Base-by-base conservation (phyloP, 176 grass and related monocot genomes). In the Neostapfia colusana region DNA sequence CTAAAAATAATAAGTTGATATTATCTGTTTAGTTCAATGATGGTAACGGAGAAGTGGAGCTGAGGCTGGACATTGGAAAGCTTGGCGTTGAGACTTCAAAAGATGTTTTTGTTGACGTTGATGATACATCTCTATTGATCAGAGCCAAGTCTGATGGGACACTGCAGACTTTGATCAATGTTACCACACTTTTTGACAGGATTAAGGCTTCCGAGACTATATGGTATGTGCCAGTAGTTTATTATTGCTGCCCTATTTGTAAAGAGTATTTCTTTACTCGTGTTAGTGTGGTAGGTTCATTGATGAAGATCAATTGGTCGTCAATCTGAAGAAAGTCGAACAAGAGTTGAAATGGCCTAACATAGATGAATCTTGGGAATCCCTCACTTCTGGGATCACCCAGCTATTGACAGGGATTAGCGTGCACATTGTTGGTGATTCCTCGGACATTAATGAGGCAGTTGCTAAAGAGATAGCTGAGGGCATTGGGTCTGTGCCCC, bases 171-270 rank as follows among this genome's bases (percentile, higher is more conserved):
- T 86, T 93, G 67, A 86, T 92, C 79, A 87, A 97, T 27, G 68
- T 84, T 28, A 83, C 82, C 61, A 70, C 61, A 28, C 46, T 97
- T 8, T 97, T 93, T 64, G 91, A 97, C 43, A 93, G 72, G 68
- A 83, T 97, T 50, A 97, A 93, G 66, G 80, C 94, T 82, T 93
- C 94, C 1, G 91, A 97, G 76, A 93, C 91, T 38, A 89, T 97
- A 89, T 97, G 94, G 91, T 97, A 70, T 18, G 64, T 73, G 27
- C 6, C 6, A 11, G 9, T 59, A 15, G 15, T 56, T 24, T 25
- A 80, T 16, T 49, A 58, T 31, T 39, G 0, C 12, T 14, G 1
- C 68, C 44, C 50, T 67, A 43, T 36, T 71, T 77, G 15, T 38
- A 34, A 42, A 23, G 5, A 4, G 6, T 36, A 53, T 53, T 6